phyloP scores from a whole-genome alignment of 768 basidiomycete species.

The Chalciporus chontae region DNA sequence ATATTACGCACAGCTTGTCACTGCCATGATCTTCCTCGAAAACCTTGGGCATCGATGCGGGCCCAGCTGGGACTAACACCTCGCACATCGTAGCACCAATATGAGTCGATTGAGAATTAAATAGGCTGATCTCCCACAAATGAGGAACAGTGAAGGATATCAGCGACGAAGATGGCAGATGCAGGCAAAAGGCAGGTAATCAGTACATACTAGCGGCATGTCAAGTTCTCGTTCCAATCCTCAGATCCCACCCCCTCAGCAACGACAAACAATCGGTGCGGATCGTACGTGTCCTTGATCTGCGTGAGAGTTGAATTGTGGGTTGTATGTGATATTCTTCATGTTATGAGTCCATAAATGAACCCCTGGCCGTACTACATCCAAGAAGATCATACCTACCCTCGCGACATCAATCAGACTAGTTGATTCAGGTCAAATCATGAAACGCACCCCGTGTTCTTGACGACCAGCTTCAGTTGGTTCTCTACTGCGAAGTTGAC shows the following conservation, averaged over 20 bases:
- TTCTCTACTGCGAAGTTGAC: conserved; percentile 11
- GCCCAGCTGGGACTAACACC: no score
- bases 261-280: conserved; percentile 8
- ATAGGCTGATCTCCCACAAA: no score
- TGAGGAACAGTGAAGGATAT: no score
- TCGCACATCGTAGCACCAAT: neutral
- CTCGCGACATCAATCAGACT: neutral
- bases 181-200: neutral
- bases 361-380: conserved; percentile 34
- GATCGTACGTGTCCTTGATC: conserved; percentile 35
- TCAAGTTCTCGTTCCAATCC: conserved; percentile 12
- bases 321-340: no score
- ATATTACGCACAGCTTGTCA: no score
- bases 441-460: conserved; percentile 19
- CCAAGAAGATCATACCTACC: conserved; percentile 37
- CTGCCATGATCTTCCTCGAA: no score
- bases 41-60: no score
- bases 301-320: conserved; percentile 33
- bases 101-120: no score
- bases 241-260: conserved; percentile 26
- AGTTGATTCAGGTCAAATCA: neutral
- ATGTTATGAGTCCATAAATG: conserved; percentile 39
- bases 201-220: conserved; percentile 12
- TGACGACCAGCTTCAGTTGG: conserved; percentile 19
- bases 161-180: no score